Percentiles rank a stretch among this genome's conserved stretches.
Conservation (phyloP, 192 early-diverging fungal genomes). For the Podila epicladia region DNA sequence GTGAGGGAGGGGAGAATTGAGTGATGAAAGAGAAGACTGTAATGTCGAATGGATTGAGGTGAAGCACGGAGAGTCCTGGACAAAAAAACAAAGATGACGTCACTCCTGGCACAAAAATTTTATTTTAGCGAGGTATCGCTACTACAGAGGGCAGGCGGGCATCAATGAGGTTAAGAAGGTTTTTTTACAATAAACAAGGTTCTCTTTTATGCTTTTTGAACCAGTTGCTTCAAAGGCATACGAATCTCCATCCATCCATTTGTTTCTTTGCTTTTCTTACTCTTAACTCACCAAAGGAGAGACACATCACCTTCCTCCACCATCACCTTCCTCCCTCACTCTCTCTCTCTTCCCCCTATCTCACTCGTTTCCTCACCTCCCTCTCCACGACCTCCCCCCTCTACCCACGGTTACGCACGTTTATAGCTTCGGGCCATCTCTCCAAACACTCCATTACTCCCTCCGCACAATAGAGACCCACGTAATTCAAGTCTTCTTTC, state of each 20-base stretch:
- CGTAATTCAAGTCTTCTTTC: slow-evolving; percentile 7
- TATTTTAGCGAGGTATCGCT: no score
- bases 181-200: no score
- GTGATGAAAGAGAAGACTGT: background rate
- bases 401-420: background rate
- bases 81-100: background rate
- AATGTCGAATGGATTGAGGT: background rate
- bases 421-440: background rate
- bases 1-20: slow-evolving; percentile 14
- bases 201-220: no score
- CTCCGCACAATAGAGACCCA: no score
- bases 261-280: no score
- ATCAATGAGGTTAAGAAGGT: no score
- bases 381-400: background rate
- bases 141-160: no score
- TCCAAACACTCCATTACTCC: background rate
- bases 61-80: no score
- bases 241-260: no score
- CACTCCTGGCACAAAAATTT: background rate
- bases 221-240: no score
- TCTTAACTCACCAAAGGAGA: no score
- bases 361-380: background rate
- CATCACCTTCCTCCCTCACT: background rate
- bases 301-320: background rate
- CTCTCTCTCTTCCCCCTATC: background rate